Evolutionary conservation across 2,329 filamentous ascomycete genomes (phyloP).

Genomic region (Fusarium irregulare): DNA sequence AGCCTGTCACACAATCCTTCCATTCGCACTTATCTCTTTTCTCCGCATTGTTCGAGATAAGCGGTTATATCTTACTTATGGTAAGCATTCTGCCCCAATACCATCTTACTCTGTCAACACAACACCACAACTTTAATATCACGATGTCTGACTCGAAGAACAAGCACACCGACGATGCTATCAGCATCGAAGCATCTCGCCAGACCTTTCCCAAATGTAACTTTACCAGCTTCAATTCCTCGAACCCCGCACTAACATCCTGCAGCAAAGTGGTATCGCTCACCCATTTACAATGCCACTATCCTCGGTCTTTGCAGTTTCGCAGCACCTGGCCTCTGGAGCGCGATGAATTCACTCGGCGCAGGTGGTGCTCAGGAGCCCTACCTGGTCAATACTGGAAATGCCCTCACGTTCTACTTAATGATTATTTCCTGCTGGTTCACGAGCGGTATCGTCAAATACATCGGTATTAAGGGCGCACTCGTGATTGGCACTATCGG

Average conservation of each 20-base stretch:
- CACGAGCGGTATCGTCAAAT: slow-evolving; percentile 40
- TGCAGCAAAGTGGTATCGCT: slow-evolving; percentile 43
- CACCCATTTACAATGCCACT: slow-evolving; percentile 46
- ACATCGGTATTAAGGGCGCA: slow-evolving; percentile 49
- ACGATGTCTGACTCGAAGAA: slow-evolving; percentile 12
- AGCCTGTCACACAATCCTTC: neutral
- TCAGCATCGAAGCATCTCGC: neutral
- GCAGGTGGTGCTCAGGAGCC: slow-evolving; percentile 67
- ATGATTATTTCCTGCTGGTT: slow-evolving; percentile 65
- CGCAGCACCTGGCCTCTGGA: slow-evolving; percentile 46
- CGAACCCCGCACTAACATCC: neutral
- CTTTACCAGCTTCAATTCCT: neutral
- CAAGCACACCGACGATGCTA: neutral
- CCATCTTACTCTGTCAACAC: neutral
- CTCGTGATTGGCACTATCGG: slow-evolving; percentile 58
- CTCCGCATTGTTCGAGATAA: neutral
- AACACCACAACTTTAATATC: neutral
- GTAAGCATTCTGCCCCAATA: neutral
- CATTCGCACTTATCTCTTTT: slow-evolving; percentile 1
- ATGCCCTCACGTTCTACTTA: slow-evolving; percentile 61
- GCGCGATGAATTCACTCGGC: slow-evolving; percentile 46
- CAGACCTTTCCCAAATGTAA: slow-evolving; percentile 2
- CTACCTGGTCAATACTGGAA: slow-evolving; percentile 70
- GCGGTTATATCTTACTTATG: no score
- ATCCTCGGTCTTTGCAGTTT: slow-evolving; percentile 47